These are phyloP conservation scores for Volutella citrinella DNA, from an alignment of 2,329 filamentous ascomycete species.

Conservation along the genomic window DNA sequence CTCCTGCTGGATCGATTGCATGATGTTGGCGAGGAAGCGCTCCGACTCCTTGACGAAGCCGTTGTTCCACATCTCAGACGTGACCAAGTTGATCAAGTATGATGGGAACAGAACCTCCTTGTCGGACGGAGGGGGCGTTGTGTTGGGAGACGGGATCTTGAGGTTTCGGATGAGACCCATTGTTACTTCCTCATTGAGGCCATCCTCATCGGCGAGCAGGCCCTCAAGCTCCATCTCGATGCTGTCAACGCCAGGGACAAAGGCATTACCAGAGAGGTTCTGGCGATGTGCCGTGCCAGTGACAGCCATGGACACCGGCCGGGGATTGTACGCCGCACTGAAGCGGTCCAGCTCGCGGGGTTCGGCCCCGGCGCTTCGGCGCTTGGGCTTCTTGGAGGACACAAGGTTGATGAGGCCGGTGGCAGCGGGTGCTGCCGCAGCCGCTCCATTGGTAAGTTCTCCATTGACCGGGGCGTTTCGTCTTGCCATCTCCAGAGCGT, in stretches of 20 bases:
- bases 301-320: constrained; percentile 94
- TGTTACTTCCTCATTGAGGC: constrained; percentile 93
- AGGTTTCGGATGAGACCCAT: constrained; percentile 94
- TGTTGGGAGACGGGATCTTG: constrained; percentile 88
- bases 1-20: constrained; percentile 99
- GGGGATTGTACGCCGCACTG: constrained; percentile 88
- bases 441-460: constrained; percentile 39
- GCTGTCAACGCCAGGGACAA: constrained; percentile 79
- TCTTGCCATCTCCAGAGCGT: constrained; percentile 86
- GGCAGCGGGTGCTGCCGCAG: constrained; percentile 48
- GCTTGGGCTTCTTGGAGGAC: constrained; percentile 93
- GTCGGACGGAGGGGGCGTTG: constrained; percentile 86
- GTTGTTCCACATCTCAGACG: constrained; percentile 99
- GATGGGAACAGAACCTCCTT: constrained; percentile 99
- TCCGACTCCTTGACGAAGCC: constrained; percentile 99
- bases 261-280: constrained; percentile 70
- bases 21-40: constrained; percentile 96
- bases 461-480: constrained; percentile 74
- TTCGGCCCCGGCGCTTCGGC: constrained; percentile 86
- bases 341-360: constrained; percentile 83
- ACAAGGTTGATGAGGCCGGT: constrained; percentile 94
- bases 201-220: constrained; percentile 90
- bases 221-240: constrained; percentile 94
- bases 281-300: constrained; percentile 65
- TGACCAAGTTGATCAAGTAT: constrained; percentile 98